A percentile compares a stretch with the other conserved stretches of the same genome.
Conservation (phyloP, 805 yeast genomes). For the Candida boidinii region DNA sequence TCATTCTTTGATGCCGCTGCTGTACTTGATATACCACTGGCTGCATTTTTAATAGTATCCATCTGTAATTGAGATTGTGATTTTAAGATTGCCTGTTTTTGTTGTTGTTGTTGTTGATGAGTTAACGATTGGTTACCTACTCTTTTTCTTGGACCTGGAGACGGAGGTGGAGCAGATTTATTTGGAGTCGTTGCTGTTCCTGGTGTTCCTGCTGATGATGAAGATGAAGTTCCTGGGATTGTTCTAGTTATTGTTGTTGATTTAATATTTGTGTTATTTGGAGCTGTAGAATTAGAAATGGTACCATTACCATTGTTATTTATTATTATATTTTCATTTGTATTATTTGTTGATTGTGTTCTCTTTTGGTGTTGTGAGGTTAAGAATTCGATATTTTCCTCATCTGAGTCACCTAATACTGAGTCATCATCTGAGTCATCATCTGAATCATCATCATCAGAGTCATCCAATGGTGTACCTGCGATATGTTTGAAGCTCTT, state of each 20-base stretch:
- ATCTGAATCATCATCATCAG: slow-evolving; percentile 2
- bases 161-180: too few relatives aligned
- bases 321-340: background rate
- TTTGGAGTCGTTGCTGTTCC: background rate
- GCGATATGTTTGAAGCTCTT: too few relatives aligned
- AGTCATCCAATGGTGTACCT: too few relatives aligned
- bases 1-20: too few relatives aligned
- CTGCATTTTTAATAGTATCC: too few relatives aligned
- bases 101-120: too few relatives aligned
- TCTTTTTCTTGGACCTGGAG: too few relatives aligned
- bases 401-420: slow-evolving; percentile 21
- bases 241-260: background rate
- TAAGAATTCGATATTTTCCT: slow-evolving; percentile 22
- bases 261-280: background rate
- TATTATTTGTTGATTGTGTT: background rate
- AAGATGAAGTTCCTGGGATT: background rate
- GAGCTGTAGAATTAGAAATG: background rate
- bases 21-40: too few relatives aligned
- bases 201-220: background rate
- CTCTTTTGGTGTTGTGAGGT: slow-evolving; percentile 14
- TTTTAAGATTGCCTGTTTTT: background rate
- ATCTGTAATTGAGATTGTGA: background rate
- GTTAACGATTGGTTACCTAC: too few relatives aligned
- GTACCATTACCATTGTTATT: background rate
- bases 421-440: slow-evolving; percentile 13